Evolutionary conservation across 257 asterid species (phyloP), one percentile per base, ranked within the genome.

Genomic region (Capsicum chinense): DNA sequence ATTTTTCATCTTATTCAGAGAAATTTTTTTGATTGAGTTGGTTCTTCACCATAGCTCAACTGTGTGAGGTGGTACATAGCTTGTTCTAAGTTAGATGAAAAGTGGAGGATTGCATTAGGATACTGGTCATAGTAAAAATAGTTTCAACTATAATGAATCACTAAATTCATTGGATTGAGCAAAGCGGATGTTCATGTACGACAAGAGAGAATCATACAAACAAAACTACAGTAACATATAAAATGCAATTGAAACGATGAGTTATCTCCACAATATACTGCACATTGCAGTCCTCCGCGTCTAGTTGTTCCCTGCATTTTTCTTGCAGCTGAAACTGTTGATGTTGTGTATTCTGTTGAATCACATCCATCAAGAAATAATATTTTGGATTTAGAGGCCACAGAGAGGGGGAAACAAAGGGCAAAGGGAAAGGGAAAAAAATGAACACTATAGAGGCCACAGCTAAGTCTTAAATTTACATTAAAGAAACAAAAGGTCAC

Each of bases 221-320:
- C 79, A 39, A 39, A 69, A 54, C 54, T 69, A 69, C n/a, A 42
- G 33, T 16, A 4, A 42, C 79, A 69, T 16, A 69, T 15, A 39
- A 16, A 26, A 69, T 8, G 56, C 80, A 74, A 39, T 69, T 12
- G 44, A 44, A 74, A 50, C 0, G 19, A 74, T 74, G 19, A 74
- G 19, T 5, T 74, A 12, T 74, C 81, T 74, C 81, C 81, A 50
- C 39, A 74, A 74, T 50, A 12, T 74, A 50, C 1, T 74, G 62
- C 60, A 74, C 12, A 52, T 74, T 21, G 14, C 21, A 74, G 47
- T 74, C 81, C 21, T 50, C 7, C 7, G 44, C 16, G 8, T 21
- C 81, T 74, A 5, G 47, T 50, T 21, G 21, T 52, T 74, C 60
- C 37, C 81, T 21, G 81, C 13, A 74, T 50, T 21, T 74, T 9